phyloP scores from a whole-genome alignment of 805 yeast species.

The Candida patagonica region DNA sequence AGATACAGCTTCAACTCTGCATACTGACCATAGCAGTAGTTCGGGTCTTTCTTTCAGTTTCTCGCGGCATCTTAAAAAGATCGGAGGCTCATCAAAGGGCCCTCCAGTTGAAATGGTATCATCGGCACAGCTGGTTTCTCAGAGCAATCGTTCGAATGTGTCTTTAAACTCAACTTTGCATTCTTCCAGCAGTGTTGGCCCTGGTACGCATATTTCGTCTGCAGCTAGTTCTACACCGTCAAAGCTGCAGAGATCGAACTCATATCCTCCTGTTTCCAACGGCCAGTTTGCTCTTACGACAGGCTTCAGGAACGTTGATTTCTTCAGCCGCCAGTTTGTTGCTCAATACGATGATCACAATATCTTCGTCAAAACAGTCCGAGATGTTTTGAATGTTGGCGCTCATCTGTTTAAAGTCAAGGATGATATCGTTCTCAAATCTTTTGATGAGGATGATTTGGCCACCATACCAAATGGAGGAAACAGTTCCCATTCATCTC shows the following conservation, averaged over 20 bases:
- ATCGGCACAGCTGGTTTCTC: not conserved
- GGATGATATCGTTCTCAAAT: slow-evolving; percentile 51
- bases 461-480: slow-evolving; percentile 4
- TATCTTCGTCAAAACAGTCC: slow-evolving; percentile 43
- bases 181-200: not conserved
- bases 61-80: not conserved
- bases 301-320: slow-evolving; percentile 39
- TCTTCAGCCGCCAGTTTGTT: slow-evolving; percentile 28
- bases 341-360: slow-evolving; percentile 31
- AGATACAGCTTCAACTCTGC: not conserved
- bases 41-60: slow-evolving; percentile 1
- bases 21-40: not conserved
- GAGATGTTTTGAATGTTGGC: slow-evolving; percentile 57
- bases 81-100: not conserved
- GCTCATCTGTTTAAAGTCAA: slow-evolving; percentile 47
- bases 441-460: slow-evolving; percentile 32
- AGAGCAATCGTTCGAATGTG: not conserved
- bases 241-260: slow-evolving; percentile 25
- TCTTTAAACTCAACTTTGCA: slow-evolving; percentile 1
- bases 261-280: slow-evolving; percentile 28
- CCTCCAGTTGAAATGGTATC: not conserved
- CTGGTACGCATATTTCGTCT: not conserved
- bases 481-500: slow-evolving; percentile 18
- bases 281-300: slow-evolving; percentile 28
- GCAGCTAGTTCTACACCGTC: not conserved